Base-by-base conservation (phyloP, 192 early-diverging fungal genomes). In the Backusella parvicylindrica region DNA sequence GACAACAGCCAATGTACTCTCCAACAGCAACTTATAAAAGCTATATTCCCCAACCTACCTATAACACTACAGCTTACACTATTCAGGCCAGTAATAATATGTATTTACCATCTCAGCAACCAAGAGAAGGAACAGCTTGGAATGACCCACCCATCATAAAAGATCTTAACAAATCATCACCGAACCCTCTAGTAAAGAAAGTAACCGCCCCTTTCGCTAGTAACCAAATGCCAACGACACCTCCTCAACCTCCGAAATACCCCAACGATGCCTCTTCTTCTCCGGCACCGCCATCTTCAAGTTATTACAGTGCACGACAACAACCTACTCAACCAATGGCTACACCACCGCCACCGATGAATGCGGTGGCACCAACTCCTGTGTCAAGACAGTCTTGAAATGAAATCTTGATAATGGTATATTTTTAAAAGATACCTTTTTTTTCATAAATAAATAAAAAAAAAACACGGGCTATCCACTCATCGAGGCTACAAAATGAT, bases 231-330 rank as follows among this genome's bases (percentile, higher is more conserved):
- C 53, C 53, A 60, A 60, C 53, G 5, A 30, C 53, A 13, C 2
- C 53, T 1, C 53, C 53, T 9, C 53, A 28, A 60, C 53, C n/a
- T n/a, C n/a, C n/a, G n/a, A n/a, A n/a, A n/a, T n/a, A 84, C 87
- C 86, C 71, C 86, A 86, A 71, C 85, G n/a, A n/a, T n/a, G n/a
- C n/a, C n/a, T n/a, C 87, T 26, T 83, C 88, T 63, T 37, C 83
- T 40, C 15, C 43, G 7, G 63, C 53, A 26, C 40, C 63, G 21
- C 64, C 74, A 73, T 37, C n/a, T 68, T 37, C 66, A 21, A 68
- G 33, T 2, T 68, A 68, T 23, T 68, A 68, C 38, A 68, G 66
- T 68, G 66, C 66, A 68, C 35, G 36, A n/a, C 66, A 68, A 33
- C 53, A 60, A 13, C 53, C 21, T 60, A 12, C 23, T 6, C 65